Evolutionary conservation across 129 eudicot genomes (phyloP), one percentile per base, ranked within the genome.

Genomic region (Chrysanthemum makinoi): DNA sequence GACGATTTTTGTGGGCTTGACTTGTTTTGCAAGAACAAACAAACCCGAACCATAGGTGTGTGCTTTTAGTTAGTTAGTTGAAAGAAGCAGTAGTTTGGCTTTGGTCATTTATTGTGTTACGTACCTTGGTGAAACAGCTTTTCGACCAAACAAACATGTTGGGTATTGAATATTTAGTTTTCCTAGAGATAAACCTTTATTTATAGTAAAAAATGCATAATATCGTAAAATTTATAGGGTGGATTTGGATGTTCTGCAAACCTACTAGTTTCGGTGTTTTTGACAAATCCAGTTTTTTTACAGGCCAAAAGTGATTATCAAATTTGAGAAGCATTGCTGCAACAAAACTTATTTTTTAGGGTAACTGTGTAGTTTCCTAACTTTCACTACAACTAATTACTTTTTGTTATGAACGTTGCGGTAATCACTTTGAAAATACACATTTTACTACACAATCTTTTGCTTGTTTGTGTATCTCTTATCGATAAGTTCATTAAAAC

Each of bases 381-480:
- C 20, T 19, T 48, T 62, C 46, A 11, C 17, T 12, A 49, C 50
- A 60, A 62, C 69, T 48, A n/a, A 50, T 16, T 48, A 59, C 26
- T 20, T 11, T 35, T 46, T 18, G 44, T 39, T 58, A n/a, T 43
- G 66, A 70, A 19, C 10, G 60, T 11, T 35, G 24, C 3, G 13
- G 24, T 19, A 20, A 12, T 20, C 53, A 39, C 15, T 72, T 35
- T 72, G 35, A 6, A 28, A 52, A 12, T 6, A 11, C 9, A 10
- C 60, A 61, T 11, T 8, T 11, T 4, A 24, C 18, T 4, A 30
- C 61, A 52, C 48, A 30, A 6, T 72, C 19, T 17, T 50, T 51
- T 65, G 13, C 17, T 65, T 65, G 57, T 64, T 73, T 73, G 48
- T 60, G 65, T 46, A 64, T 74, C 2, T 44, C 46, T 53, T 15